Conservation (phyloP, 2,329 filamentous ascomycete genomes). For the Aureobasidium sp. region DNA sequence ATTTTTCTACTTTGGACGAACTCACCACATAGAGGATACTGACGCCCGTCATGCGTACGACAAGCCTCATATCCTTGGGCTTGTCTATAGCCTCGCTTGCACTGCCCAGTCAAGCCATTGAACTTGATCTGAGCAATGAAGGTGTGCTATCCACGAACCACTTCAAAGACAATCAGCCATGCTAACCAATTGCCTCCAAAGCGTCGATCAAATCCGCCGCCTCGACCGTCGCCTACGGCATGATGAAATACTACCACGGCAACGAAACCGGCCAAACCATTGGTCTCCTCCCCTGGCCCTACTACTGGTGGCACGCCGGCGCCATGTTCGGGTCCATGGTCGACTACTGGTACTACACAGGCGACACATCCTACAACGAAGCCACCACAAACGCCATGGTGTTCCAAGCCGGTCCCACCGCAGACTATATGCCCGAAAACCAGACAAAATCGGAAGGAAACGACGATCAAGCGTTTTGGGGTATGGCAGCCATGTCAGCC, state of each 20-base stretch:
- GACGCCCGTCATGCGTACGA: background rate
- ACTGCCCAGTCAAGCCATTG: background rate
- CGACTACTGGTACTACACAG: conserved; percentile 43
- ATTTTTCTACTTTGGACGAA: background rate
- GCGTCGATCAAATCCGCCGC: conserved; percentile 31
- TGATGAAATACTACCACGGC: conserved; percentile 41
- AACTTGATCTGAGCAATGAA: background rate
- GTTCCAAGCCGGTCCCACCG: conserved; percentile 31
- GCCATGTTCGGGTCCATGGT: conserved; percentile 53
- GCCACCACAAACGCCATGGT: conserved; percentile 36
- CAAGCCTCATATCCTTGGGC: background rate
- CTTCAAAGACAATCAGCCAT: background rate
- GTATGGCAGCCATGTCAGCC: conserved; percentile 67
- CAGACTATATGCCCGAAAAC: conserved; percentile 33
- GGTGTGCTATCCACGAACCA: background rate
- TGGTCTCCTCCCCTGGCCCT: conserved; percentile 49
- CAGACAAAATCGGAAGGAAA: conserved; percentile 33
- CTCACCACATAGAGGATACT: background rate
- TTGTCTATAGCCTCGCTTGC: background rate
- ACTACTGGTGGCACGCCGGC: conserved; percentile 65
- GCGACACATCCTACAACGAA: conserved; percentile 34
- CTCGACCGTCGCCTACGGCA: conserved; percentile 29
- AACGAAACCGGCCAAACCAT: conserved; percentile 38
- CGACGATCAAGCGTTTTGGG: conserved; percentile 69
- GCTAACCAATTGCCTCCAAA: background rate